Evolutionary conservation across 1,139 yeast genomes (phyloP), one percentile per base, ranked within the genome.

Genomic region (Sugiyamaella castrensis): DNA sequence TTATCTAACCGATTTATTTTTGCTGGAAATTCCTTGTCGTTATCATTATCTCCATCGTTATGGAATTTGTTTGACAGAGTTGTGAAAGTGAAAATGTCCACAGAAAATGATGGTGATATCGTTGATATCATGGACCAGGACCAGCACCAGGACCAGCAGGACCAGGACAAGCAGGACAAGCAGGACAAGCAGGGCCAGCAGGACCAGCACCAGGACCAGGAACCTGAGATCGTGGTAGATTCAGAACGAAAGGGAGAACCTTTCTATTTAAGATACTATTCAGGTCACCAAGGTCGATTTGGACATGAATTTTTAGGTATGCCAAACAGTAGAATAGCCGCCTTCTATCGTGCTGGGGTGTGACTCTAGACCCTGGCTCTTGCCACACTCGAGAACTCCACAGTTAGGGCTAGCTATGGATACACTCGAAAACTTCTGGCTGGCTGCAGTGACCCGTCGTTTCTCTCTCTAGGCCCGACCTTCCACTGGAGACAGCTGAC

Each of bases 301-400:
- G 79, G 79, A 3, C 78, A 74, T 52, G 78, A 74, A 57, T 74
- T 73, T 54, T 54, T 72, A 11, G 68, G 69, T 65, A 51, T 19
- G 62, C 24, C 24, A 19, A 19, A 19, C 24, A 19, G 9, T 8
- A 8, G 10, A 37, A 10, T 37, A n/a, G n/a, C n/a, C n/a, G n/a
- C n/a, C n/a, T n/a, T n/a, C n/a, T 19, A 19, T 19, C 51, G 24
- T 19, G 24, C 24, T 19, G 3, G 5, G 24, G 24, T 19, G 24
- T 4, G 5, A 19, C 24, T 4, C 24, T 19, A 5, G 24, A 5
- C 24, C 24, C 24, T 19, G 5, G 24, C 24, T 19, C 24, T 5
- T 5, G 24, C 24, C n/a, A n/a, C n/a, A n/a, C n/a, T n/a, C n/a
- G n/a, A n/a, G n/a, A n/a, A n/a, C n/a, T n/a, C n/a, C n/a, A n/a